Base-by-base conservation (phyloP, 2,329 filamentous ascomycete genomes). In the Aspergillus latus region DNA sequence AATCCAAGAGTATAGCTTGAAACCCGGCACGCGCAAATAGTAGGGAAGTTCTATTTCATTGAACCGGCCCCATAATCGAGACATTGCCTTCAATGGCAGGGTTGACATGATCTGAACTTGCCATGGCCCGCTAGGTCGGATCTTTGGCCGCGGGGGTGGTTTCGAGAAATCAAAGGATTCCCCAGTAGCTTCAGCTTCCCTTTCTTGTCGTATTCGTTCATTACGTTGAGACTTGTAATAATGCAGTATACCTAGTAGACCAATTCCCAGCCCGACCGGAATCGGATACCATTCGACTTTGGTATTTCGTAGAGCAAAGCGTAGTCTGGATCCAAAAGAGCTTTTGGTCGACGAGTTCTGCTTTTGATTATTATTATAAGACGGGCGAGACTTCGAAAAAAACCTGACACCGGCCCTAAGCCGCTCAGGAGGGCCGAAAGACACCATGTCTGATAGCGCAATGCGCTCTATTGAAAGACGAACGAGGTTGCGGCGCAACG, bases 91-190 rank as follows among this genome's bases (percentile, higher is more conserved):
- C 60, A 97, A 80, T 34, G 92, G 92, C 58, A 97, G 78, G 1
- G 91, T 96, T 6, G 91, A 95, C 89, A 97, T 96, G 71, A 97
- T 84, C 71, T 92, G 89, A 50, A 97, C 90, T 69, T 93, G 90
- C 90, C 92, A 96, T 72, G 92, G 91, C 28, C 92, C 92, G 55
- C 90, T 89, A 2, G 90, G 91, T 37, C 89, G 83, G 67, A 96
- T 85, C 57, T 86, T 82, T 47, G 83, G 78, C 60, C 85, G 78
- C 59, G 77, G 80, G 36, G 81, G 81, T 43, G 74, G 73, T 21
- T 66, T 68, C 29, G 67, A 68, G 57, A 72, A 71, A 40, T 72
- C 68, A 60, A 68, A 69, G 11, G 67, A 66, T 47, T 72, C 70
- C 36, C 62, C 64, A 11, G 65, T 65, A 3, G 76, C 76, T 40